These are phyloP conservation scores for Bruguiera gymnorhiza DNA, from an alignment of 345 rosid species.

Conservation along the genomic window DNA sequence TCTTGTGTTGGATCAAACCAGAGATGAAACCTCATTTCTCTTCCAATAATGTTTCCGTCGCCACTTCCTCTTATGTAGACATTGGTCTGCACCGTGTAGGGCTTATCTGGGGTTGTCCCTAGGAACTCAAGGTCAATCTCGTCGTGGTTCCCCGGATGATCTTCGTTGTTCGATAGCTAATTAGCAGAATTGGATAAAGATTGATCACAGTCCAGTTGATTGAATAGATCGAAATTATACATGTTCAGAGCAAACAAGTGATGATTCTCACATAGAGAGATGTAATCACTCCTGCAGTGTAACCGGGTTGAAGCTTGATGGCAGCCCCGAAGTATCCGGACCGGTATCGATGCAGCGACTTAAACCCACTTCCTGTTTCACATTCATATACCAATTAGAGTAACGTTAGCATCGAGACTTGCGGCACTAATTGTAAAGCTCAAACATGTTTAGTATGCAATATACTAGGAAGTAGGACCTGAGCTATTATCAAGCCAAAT, in stretches of 20 bases:
- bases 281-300: slow-evolving; percentile 92
- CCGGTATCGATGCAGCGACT: slow-evolving; percentile 59
- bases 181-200: background rate
- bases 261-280: slow-evolving; percentile 57
- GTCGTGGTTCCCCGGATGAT: slow-evolving; percentile 78
- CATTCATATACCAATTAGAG: background rate
- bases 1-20: slow-evolving; percentile 93
- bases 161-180: slow-evolving; percentile 84
- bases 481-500: slow-evolving; percentile 70
- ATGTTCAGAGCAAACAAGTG: background rate
- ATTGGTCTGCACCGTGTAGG: slow-evolving; percentile 83
- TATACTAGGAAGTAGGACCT: slow-evolving; percentile 33
- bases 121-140: slow-evolving; percentile 88
- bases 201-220: background rate
- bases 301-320: slow-evolving; percentile 81
- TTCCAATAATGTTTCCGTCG: slow-evolving; percentile 65
- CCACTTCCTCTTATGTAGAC: slow-evolving; percentile 91
- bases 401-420: too few relatives aligned
- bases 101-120: slow-evolving; percentile 69
- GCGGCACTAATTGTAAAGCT: too few relatives aligned
- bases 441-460: too few relatives aligned
- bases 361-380: slow-evolving; percentile 82
- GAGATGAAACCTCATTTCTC: slow-evolving; percentile 73
- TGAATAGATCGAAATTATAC: background rate
- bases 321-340: slow-evolving; percentile 87